Base-by-base conservation (phyloP, 2,329 filamentous ascomycete genomes). In the Arachnomyces sp. region DNA sequence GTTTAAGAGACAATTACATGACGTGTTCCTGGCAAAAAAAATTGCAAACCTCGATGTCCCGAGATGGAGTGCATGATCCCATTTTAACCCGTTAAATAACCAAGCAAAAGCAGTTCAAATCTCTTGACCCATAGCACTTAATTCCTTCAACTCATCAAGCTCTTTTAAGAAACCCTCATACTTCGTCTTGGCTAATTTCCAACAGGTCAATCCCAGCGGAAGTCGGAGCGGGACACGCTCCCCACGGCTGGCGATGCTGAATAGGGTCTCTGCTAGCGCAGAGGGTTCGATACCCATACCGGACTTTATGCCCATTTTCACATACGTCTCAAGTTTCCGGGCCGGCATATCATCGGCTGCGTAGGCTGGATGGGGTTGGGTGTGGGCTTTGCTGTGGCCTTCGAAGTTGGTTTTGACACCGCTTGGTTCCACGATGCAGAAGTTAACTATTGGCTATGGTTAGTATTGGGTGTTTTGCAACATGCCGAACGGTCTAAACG, bases 341-440 rank as follows among this genome's bases (percentile, higher is more conserved):
- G 21, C 5, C 9, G 53, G 62, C 51, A 57, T 58, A 35, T 64
- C 57, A 1, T 48, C 33, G 1, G 47, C 47, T 4, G 54, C 36
- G 29, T 43, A 43, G 14, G 36, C 41, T 6, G 41, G 41, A 36
- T 39, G 41, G 12, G 21, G 21, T 9, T 25, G 21, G 12, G 35
- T 43, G 3, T 28, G 31, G 3, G 35, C 31, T 38, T 61, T 55
- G 11, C 53, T 55, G 34, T 70, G 68, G 3, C 63, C 63, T 3
- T 62, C 63, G 36, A 68, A 71, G 12, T 53, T 53, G 4, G 58
- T 65, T 32, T 57, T 55, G 32, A 63, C 44, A 45, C 55, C 52
- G 43, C 59, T 63, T 0, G 69, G 70, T 47, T 72, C 68, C 18
- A 69, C 50, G 29, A 63, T 59, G 38, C 57, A 61, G 31, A 71